Evolutionary conservation across 257 asterid genomes (phyloP).

Genomic region (Solanum pinnatisectum): DNA sequence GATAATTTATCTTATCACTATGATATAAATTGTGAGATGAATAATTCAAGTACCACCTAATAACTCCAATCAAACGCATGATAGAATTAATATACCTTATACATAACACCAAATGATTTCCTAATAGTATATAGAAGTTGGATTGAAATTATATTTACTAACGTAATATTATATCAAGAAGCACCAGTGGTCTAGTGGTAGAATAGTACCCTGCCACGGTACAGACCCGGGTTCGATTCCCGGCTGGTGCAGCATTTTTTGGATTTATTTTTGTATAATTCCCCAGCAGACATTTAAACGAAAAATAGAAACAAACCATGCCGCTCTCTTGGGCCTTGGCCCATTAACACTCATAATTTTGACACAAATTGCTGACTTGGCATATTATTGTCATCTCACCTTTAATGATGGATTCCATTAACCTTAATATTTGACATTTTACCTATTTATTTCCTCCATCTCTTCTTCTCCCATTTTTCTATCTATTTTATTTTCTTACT

Average conservation of each 20-base stretch:
- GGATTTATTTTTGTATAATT: too few relatives aligned
- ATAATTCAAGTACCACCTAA: too few relatives aligned
- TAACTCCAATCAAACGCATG: too few relatives aligned
- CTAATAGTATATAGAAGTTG: too few relatives aligned
- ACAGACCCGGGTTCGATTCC: constrained; percentile 94
- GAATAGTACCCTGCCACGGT: constrained; percentile 93
- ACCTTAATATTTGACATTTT: neutral
- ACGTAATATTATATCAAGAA: rapidly evolving
- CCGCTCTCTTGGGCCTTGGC: neutral
- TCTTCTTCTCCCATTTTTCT: neutral
- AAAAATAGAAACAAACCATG: neutral
- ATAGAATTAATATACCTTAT: too few relatives aligned
- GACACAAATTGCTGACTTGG: too few relatives aligned
- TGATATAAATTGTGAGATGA: too few relatives aligned
- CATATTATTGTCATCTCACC: too few relatives aligned
- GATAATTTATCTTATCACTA: too few relatives aligned
- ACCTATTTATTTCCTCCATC: neutral
- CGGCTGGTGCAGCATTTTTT: constrained; percentile 50
- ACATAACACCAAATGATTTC: too few relatives aligned
- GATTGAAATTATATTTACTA: too few relatives aligned
- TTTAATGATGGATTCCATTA: too few relatives aligned
- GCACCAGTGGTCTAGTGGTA: constrained; percentile 96
- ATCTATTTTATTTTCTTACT: neutral
- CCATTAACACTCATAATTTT: neutral
- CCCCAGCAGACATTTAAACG: neutral